A percentile compares a stretch with the other conserved stretches of the same genome.
phyloP scores from a whole-genome alignment of 2,329 filamentous ascomycete species.

The Alternaria triticimaculans region DNA sequence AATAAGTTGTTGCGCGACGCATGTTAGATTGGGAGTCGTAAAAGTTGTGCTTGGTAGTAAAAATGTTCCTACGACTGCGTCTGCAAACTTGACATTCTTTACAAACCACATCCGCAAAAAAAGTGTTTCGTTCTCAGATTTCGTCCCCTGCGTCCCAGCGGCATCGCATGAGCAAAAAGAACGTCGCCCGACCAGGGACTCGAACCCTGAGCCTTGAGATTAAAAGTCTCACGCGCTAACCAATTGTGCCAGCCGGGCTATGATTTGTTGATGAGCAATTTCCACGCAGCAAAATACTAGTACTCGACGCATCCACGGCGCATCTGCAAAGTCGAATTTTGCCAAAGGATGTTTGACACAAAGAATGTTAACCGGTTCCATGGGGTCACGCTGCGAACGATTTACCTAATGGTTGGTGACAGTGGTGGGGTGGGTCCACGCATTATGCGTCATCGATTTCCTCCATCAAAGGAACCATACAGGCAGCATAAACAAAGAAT shows the following conservation, averaged over 20 bases:
- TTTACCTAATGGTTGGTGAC: background rate
- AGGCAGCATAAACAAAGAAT: background rate
- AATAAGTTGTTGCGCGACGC: background rate
- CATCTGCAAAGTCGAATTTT: background rate
- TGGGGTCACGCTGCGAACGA: background rate
- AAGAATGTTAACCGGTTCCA: background rate
- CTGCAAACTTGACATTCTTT: background rate
- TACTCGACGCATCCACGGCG: rapidly evolving
- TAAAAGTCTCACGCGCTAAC: constrained; percentile 40
- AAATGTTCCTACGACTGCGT: background rate
- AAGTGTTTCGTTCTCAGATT: background rate
- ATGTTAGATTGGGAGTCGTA: background rate
- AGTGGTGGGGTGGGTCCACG: background rate
- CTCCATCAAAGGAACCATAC: background rate
- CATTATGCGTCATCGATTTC: background rate
- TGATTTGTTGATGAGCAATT: background rate
- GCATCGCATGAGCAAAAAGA: background rate
- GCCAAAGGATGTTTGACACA: background rate
- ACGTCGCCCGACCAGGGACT: constrained; percentile 32
- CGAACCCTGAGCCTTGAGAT: constrained; percentile 39
- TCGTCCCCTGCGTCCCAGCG: background rate
- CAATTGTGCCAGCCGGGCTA: constrained; percentile 15
- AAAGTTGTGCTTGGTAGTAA: background rate
- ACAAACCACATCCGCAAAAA: background rate
- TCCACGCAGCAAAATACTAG: background rate